Evolutionary conservation across 2,329 filamentous ascomycete species (phyloP).

Genomic region (Fusarium sp.): DNA sequence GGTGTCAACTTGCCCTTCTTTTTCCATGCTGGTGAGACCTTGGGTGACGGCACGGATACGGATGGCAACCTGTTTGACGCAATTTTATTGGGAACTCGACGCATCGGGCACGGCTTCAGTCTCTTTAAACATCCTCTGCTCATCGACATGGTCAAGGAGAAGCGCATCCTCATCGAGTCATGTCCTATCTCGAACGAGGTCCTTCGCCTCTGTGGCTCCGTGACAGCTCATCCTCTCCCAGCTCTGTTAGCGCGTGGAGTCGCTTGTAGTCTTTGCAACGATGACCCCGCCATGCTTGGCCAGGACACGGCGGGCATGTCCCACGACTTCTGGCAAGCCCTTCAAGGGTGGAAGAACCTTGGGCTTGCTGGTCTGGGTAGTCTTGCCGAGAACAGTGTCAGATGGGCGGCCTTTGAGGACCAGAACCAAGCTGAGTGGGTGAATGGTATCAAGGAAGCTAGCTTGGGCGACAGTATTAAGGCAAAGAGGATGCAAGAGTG

Average conservation of each 20-base stretch:
- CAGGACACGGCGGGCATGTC: slow-evolving; percentile 87
- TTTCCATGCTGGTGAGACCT: slow-evolving; percentile 93
- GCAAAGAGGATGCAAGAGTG: slow-evolving; percentile 83
- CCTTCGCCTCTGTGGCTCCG: slow-evolving; percentile 81
- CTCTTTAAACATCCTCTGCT: slow-evolving; percentile 93
- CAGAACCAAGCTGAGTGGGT: slow-evolving; percentile 80
- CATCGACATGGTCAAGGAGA: slow-evolving; percentile 90
- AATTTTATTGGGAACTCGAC: slow-evolving; percentile 85
- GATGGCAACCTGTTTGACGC: slow-evolving; percentile 92
- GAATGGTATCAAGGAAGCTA: slow-evolving; percentile 80
- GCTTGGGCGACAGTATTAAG: slow-evolving; percentile 79
- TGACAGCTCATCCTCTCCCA: slow-evolving; percentile 85
- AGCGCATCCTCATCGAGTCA: slow-evolving; percentile 88
- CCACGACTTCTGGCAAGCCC: slow-evolving; percentile 94
- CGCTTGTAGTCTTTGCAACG: slow-evolving; percentile 87
- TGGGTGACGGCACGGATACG: slow-evolving; percentile 80
- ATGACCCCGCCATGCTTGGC: slow-evolving; percentile 91
- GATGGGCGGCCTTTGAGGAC: slow-evolving; percentile 92
- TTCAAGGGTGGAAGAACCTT: slow-evolving; percentile 93
- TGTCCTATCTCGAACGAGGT: slow-evolving; percentile 95
- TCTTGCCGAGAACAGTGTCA: slow-evolving; percentile 92
- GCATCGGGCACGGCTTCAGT: slow-evolving; percentile 92
- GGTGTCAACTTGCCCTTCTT: slow-evolving; percentile 91
- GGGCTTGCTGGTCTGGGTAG: slow-evolving; percentile 89
- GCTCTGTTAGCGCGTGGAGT: slow-evolving; percentile 89